These are phyloP conservation scores for Aureobasidium sp. DNA, from an alignment of 2,329 filamentous ascomycete genomes.

Conservation along the genomic window DNA sequence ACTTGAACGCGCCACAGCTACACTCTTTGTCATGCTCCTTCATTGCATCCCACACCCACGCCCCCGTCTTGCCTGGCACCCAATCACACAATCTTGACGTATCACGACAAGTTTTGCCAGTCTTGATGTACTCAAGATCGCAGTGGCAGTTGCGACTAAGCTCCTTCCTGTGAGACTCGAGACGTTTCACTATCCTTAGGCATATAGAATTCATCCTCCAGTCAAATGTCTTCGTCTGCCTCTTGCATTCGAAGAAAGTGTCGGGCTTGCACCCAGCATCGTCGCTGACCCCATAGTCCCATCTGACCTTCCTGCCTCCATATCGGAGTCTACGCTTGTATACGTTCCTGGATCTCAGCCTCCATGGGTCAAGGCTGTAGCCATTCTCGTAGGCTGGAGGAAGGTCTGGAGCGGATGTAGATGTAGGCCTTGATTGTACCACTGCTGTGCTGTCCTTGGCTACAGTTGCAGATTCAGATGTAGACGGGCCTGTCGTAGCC, in stretches of 20 bases:
- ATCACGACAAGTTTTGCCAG: neutral
- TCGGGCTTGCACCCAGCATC: neutral
- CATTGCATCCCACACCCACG: neutral
- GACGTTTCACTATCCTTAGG: neutral
- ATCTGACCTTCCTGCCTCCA: neutral
- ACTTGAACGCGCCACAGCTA: neutral
- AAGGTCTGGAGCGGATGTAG: neutral
- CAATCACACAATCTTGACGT: neutral
- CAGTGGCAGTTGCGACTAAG: neutral
- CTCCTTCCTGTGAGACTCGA: neutral
- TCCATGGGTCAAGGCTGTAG: neutral
- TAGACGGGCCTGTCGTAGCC: too few species aligned
- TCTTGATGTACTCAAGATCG: neutral
- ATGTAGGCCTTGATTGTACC: too few species aligned
- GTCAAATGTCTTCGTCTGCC: neutral
- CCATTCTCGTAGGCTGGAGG: neutral
- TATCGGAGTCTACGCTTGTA: neutral
- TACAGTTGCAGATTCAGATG: neutral
- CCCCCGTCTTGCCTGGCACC: neutral
- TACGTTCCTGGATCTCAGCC: neutral
- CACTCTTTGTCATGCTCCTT: neutral
- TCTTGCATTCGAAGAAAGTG: neutral
- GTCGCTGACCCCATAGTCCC: neutral
- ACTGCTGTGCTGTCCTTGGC: neutral
- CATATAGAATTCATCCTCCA: neutral